These are phyloP conservation scores for Thamnidium elegans DNA, from an alignment of 192 early-diverging fungal genomes.

Conservation along the genomic window DNA sequence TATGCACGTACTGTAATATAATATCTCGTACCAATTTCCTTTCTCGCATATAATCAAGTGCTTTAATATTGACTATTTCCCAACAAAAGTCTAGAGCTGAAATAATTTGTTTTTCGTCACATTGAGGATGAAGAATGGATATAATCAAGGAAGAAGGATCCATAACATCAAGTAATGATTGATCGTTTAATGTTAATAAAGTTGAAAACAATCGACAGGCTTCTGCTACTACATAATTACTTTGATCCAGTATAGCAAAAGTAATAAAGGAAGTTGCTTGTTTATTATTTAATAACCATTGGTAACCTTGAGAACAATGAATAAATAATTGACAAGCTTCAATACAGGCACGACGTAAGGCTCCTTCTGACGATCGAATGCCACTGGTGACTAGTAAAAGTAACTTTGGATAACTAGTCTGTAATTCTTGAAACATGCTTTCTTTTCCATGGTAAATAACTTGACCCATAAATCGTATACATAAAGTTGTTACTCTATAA, in stretches of 20 bases:
- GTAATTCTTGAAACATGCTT: background rate
- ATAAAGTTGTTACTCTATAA: conserved; percentile 24
- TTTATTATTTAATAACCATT: conserved; percentile 35
- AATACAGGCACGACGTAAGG: conserved; percentile 24
- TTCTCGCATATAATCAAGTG: conserved; percentile 38
- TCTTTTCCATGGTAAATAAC: background rate
- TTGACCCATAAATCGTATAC: conserved; percentile 28
- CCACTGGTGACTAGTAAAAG: conserved; percentile 3
- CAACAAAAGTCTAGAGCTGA: conserved; percentile 49
- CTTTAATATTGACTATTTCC: conserved; percentile 34
- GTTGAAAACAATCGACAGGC: conserved; percentile 42
- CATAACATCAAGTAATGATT: conserved; percentile 31
- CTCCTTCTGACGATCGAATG: conserved; percentile 15
- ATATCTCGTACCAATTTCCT: conserved; percentile 37
- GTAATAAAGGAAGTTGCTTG: conserved; percentile 30
- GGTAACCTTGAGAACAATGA: background rate
- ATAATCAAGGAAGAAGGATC: conserved; percentile 37
- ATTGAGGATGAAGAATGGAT: conserved; percentile 28
- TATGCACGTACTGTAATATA: background rate
- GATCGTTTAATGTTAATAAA: conserved; percentile 38
- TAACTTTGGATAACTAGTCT: background rate
- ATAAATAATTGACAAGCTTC: conserved; percentile 23
- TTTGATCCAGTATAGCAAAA: conserved; percentile 41
- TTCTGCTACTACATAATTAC: conserved; percentile 44
- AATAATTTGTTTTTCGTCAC: conserved; percentile 31